These are phyloP conservation scores for Sordariomycetes sp. DNA, from an alignment of 2,329 filamentous ascomycete genomes.

Conservation along the genomic window DNA sequence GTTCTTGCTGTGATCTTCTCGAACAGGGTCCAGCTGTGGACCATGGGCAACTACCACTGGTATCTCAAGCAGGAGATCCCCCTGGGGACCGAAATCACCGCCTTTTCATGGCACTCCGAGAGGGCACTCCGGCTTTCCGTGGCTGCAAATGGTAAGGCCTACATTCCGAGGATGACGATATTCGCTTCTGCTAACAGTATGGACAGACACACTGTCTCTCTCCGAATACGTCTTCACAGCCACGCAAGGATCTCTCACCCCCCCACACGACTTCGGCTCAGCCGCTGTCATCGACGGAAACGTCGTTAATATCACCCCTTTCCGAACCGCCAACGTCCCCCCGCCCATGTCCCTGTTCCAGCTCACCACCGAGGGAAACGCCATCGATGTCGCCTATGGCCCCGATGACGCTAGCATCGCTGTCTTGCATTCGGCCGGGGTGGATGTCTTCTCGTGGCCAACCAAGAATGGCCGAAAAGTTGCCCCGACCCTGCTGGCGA, in stretches of 20 bases:
- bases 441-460: slow-evolving; percentile 63
- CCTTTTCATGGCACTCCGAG: slow-evolving; percentile 74
- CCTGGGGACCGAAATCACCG: slow-evolving; percentile 20
- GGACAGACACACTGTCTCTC: slow-evolving; percentile 37
- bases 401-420: slow-evolving; percentile 55
- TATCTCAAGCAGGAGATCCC: slow-evolving; percentile 87
- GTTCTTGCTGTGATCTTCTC: slow-evolving; percentile 73
- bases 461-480: slow-evolving; percentile 34
- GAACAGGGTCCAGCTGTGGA: slow-evolving; percentile 84
- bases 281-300: slow-evolving; percentile 79
- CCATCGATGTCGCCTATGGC: slow-evolving; percentile 67
- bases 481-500: neutral
- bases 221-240: slow-evolving; percentile 60
- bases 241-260: slow-evolving; percentile 55
- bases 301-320: slow-evolving; percentile 71
- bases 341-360: slow-evolving; percentile 88
- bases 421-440: slow-evolving; percentile 54
- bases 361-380: slow-evolving; percentile 48
- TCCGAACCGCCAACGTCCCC: slow-evolving; percentile 75
- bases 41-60: slow-evolving; percentile 95
- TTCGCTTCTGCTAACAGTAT: neutral
- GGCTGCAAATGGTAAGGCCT: slow-evolving; percentile 33
- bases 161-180: neutral
- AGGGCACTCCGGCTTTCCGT: slow-evolving; percentile 60
- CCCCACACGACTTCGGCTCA: slow-evolving; percentile 67